phyloP scores from a whole-genome alignment of 805 yeast genomes.

The Saccharomyces paradoxus region DNA sequence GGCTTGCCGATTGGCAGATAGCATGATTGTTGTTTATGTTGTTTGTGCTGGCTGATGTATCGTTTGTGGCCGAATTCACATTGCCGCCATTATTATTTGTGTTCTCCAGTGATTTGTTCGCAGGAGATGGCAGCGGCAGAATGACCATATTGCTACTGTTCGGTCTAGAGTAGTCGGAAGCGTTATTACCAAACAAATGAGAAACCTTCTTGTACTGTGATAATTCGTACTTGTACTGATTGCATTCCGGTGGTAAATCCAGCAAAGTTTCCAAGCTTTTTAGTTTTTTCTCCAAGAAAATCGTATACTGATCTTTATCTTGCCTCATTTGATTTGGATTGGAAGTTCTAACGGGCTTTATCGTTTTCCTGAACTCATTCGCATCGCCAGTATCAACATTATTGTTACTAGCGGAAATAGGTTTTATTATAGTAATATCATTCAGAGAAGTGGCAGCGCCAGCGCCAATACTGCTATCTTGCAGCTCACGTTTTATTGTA shows the following conservation, averaged over 20 bases:
- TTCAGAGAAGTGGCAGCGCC: not conserved
- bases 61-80: not conserved
- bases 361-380: not conserved
- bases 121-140: not conserved
- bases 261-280: conserved; percentile 43
- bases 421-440: not conserved
- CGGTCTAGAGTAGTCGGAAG: conserved; percentile 1
- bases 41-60: not conserved
- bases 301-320: conserved; percentile 49
- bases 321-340: not conserved
- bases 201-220: conserved; percentile 33
- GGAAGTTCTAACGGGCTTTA: not conserved
- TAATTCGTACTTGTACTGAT: conserved; percentile 26
- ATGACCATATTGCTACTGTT: not conserved
- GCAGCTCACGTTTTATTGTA: not conserved
- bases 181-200: conserved; percentile 25
- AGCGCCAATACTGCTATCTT: not conserved
- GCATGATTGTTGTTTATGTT: not conserved
- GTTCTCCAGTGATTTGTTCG: not conserved
- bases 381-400: not conserved
- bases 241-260: conserved; percentile 20
- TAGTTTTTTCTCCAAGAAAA: conserved; percentile 47
- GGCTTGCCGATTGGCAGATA: not conserved
- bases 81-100: not conserved
- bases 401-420: not conserved